Base-by-base conservation (phyloP, 2,329 filamentous ascomycete species). In the Fusarium annulatum region DNA sequence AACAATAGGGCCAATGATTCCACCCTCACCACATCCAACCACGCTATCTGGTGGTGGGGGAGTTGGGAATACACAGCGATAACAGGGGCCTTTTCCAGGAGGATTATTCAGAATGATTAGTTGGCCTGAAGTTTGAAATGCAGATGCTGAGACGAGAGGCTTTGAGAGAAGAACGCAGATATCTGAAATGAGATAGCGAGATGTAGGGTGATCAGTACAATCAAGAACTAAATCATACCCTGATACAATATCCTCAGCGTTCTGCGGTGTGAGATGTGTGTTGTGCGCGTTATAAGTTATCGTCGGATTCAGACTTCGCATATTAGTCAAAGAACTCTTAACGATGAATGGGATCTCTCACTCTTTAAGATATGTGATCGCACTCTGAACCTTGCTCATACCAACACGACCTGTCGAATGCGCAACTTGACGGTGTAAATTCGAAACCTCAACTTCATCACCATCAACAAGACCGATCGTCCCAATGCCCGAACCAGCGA, bases 101-200 rank as follows among this genome's bases (percentile, higher is more conserved):
- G 95, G 95, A 67, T 92, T 91, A 82, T 98, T 98, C 58, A 98
- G 87, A 1, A 97, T 89, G 76, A 97, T 93, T 7, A 98, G 87
- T 82, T 98, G 96, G 4, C 96, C 96, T 64, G 97, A 95, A 0
- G 92, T 94, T 23, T 94, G 91, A 30, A 98, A 88, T 0, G 96
- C 96, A 1, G 95, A 97, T 2, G 96, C 96, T 7, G 95, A 97
- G 18, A 98, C 90, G 21, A 99, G 88, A 0, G 94, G 91, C 78
- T 94, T 96, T 5, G 87, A 84, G 2, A 95, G 86, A 8, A 97
- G 85, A 15, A 98, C 93, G 76, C 94, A 97, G 21, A 93, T 89
- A 80, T 99, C 96, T 0, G 94, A 97, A 73, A 98, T 94, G 51
- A 98, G 88, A 81, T 99, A 98, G 48, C 96, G 93, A 0, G 94